phyloP scores from a whole-genome alignment of 2,329 filamentous ascomycete species.

The Alternaria brassicae region DNA sequence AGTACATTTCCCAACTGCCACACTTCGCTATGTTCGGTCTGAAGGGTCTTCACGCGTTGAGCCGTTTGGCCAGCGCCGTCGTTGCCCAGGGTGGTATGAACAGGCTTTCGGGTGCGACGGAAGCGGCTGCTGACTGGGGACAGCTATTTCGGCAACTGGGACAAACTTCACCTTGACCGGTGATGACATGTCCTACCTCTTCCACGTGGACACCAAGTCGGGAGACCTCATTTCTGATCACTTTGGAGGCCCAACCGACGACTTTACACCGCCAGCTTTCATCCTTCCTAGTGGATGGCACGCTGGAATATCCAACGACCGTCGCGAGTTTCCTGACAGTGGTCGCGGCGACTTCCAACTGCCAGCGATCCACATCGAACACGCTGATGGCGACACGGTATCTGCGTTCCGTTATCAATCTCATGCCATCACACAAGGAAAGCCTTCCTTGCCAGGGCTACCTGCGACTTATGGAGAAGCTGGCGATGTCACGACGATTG shows the following conservation, averaged over 20 bases:
- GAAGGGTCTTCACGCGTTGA: conserved; percentile 19
- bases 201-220: conserved; percentile 65
- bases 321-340: conserved; percentile 69
- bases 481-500: conserved; percentile 64
- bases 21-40: conserved; percentile 8
- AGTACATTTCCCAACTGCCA: background rate
- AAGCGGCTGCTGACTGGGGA: conserved; percentile 6
- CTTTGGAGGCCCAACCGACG: conserved; percentile 64
- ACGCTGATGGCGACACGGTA: conserved; percentile 65
- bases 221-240: conserved; percentile 67
- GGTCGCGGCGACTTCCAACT: conserved; percentile 69
- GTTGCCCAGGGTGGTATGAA: conserved; percentile 27
- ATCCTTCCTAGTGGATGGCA: conserved; percentile 61
- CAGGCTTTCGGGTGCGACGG: background rate
- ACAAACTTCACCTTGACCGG: conserved; percentile 65
- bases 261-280: conserved; percentile 57
- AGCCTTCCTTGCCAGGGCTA: conserved; percentile 63
- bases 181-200: conserved; percentile 66
- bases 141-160: conserved; percentile 63
- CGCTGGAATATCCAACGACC: conserved; percentile 57
- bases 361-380: conserved; percentile 67
- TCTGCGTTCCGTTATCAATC: conserved; percentile 66
- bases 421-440: conserved; percentile 63
- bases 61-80: conserved; percentile 20
- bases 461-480: conserved; percentile 66